Conservation (phyloP, 768 basidiomycete genomes). For the Pholiota microspora region DNA sequence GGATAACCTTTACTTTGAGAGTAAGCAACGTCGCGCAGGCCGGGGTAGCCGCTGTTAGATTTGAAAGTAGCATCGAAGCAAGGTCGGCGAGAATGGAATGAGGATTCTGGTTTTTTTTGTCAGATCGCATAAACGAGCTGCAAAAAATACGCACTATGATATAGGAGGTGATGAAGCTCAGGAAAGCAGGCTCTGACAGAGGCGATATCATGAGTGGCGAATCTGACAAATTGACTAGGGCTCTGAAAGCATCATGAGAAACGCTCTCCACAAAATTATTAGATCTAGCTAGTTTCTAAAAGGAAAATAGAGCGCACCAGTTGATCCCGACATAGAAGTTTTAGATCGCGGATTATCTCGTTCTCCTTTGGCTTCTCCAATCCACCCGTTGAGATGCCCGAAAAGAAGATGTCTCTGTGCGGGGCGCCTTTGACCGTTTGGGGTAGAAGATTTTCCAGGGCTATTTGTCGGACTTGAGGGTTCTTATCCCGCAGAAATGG, state of each 20-base stretch:
- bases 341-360: conserved; percentile 75
- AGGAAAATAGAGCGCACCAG: conserved; percentile 44
- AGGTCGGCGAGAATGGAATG: conserved; percentile 89
- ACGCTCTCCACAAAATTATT: conserved; percentile 53
- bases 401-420: conserved; percentile 73
- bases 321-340: conserved; percentile 85
- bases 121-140: conserved; percentile 4
- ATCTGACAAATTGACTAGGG: conserved; percentile 91
- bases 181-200: conserved; percentile 70
- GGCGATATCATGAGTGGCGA: conserved; percentile 63
- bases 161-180: conserved; percentile 84
- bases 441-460: conserved; percentile 78
- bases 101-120: conserved; percentile 61
- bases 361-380: conserved; percentile 60
- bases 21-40: conserved; percentile 64
- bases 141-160: conserved; percentile 64
- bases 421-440: conserved; percentile 75
- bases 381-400: conserved; percentile 55
- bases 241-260: conserved; percentile 93
- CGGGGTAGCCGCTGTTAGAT: conserved; percentile 74
- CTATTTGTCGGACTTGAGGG: conserved; percentile 83
- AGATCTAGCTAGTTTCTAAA: conserved; percentile 3
- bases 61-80: conserved; percentile 97
- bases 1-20: conserved; percentile 64
- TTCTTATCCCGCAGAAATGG: conserved; percentile 85